Conservation (phyloP, 306 rosid species). For the Gastrolobium bilobum region DNA sequence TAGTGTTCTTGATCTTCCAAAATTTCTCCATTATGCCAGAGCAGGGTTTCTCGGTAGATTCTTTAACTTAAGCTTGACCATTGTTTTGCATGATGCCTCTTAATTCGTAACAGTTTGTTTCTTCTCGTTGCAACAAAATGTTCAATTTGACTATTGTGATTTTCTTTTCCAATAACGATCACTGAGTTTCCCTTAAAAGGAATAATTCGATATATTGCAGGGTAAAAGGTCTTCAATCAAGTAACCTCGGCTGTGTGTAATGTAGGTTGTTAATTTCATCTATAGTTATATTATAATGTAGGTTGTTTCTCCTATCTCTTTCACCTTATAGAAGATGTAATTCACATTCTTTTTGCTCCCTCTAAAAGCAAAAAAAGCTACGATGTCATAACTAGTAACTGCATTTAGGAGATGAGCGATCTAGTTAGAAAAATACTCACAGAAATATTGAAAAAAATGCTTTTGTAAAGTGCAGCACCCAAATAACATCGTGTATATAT, state of each 20-base stretch:
- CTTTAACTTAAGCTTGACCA: neutral
- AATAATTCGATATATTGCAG: neutral
- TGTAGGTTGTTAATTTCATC: conserved; percentile 4
- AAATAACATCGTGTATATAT: neutral
- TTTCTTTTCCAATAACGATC: conserved; percentile 1
- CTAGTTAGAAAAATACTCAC: conserved; percentile 8
- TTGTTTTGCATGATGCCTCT: neutral
- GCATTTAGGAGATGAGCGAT: neutral
- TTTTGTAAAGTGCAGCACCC: neutral
- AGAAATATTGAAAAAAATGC: conserved; percentile 7
- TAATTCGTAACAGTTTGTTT: conserved; percentile 1
- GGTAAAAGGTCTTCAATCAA: conserved; percentile 11
- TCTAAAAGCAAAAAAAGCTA: neutral
- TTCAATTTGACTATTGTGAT: conserved; percentile 12
- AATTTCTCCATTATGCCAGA: conserved; percentile 9
- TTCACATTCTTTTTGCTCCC: neutral
- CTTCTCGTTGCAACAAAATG: neutral
- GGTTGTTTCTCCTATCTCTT: neutral
- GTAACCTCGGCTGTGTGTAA: neutral
- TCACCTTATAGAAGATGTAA: neutral
- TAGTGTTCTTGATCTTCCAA: conserved; percentile 40
- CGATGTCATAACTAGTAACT: neutral
- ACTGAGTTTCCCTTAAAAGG: conserved; percentile 9
- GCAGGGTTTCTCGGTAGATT: neutral
- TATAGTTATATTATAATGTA: neutral